These are phyloP conservation scores for Chlorociboria aeruginascens DNA, from an alignment of 495 filamentous ascomycete genomes.

Conservation along the genomic window DNA sequence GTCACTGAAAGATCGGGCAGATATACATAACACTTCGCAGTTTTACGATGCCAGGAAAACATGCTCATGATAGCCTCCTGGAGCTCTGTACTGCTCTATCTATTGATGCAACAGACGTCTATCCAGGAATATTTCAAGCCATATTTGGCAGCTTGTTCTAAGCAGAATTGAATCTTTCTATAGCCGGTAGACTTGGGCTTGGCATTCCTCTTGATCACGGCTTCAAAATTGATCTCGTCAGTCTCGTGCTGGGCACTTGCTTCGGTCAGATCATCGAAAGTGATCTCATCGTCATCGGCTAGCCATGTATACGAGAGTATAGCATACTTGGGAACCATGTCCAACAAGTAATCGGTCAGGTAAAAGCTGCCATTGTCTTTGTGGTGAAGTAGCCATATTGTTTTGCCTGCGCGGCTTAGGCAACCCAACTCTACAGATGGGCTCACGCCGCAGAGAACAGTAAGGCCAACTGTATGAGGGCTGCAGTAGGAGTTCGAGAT, in stretches of 20 bases:
- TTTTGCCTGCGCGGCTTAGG: too few relatives aligned
- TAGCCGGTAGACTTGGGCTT: slow-evolving; percentile 16
- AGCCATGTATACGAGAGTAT: slow-evolving; percentile 21
- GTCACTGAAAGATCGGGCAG: slow-evolving; percentile 3
- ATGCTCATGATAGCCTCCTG: slow-evolving; percentile 28
- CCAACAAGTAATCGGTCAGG: background rate
- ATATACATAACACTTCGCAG: slow-evolving; percentile 8
- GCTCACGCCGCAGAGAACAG: too few relatives aligned
- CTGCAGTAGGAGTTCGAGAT: too few relatives aligned
- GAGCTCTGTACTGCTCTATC: too few relatives aligned
- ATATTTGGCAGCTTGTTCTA: slow-evolving; percentile 18
- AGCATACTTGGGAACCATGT: background rate
- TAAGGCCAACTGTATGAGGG: too few relatives aligned
- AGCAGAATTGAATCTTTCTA: slow-evolving; percentile 21
- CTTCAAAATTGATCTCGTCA: slow-evolving; percentile 12
- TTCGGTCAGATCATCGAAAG: slow-evolving; percentile 11
- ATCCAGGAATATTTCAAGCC: too few relatives aligned
- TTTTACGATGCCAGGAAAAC: slow-evolving; percentile 22
- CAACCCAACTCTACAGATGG: too few relatives aligned
- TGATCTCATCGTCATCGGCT: slow-evolving; percentile 8
- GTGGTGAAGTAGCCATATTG: background rate
- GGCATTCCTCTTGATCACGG: slow-evolving; percentile 7
- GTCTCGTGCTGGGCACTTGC: slow-evolving; percentile 2
- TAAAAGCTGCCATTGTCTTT: background rate
- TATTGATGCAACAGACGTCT: too few relatives aligned